A percentile compares a stretch with the other conserved stretches of the same genome.
phyloP scores from a whole-genome alignment of 2,329 filamentous ascomycete species.

The Colletotrichum liriopes region DNA sequence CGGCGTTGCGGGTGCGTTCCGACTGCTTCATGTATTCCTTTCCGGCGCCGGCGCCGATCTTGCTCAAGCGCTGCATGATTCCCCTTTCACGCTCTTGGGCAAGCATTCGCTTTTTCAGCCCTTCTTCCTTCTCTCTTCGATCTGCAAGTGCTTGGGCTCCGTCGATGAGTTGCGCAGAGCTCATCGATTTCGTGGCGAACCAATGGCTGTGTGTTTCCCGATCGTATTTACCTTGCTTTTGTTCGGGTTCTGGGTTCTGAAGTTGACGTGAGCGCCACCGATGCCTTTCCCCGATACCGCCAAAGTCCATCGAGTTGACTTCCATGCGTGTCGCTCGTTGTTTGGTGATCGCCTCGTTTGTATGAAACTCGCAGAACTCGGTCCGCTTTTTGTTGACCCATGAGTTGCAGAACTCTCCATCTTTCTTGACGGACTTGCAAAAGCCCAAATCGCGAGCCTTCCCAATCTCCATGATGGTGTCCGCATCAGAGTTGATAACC shows the following conservation, averaged over 20 bases:
- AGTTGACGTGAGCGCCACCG: conserved; percentile 40
- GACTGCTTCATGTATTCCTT: conserved; percentile 77
- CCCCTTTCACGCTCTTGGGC: conserved; percentile 81
- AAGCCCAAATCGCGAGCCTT: conserved; percentile 87
- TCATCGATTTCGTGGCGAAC: conserved; percentile 67
- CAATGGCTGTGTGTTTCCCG: conserved; percentile 70
- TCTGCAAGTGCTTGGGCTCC: conserved; percentile 73
- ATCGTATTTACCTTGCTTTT: conserved; percentile 67
- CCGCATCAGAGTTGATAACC: conserved; percentile 86
- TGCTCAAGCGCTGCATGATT: conserved; percentile 77
- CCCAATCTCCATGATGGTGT: conserved; percentile 92
- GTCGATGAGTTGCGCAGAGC: conserved; percentile 76
- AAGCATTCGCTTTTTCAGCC: conserved; percentile 75
- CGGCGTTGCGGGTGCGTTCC: conserved; percentile 34
- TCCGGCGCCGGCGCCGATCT: conserved; percentile 76
- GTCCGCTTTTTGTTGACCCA: conserved; percentile 94
- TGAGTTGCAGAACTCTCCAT: conserved; percentile 83
- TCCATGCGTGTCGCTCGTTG: conserved; percentile 79
- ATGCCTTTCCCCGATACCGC: conserved; percentile 46
- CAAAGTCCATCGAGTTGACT: conserved; percentile 78
- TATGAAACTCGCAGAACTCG: conserved; percentile 93
- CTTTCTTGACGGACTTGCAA: conserved; percentile 88
- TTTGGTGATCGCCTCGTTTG: conserved; percentile 85
- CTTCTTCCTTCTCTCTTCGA: conserved; percentile 75
- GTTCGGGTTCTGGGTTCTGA: conserved; percentile 51